Percentiles rank a stretch among this genome's conserved stretches.
phyloP scores from a whole-genome alignment of 768 basidiomycete species.

The Boletus fagicola region DNA sequence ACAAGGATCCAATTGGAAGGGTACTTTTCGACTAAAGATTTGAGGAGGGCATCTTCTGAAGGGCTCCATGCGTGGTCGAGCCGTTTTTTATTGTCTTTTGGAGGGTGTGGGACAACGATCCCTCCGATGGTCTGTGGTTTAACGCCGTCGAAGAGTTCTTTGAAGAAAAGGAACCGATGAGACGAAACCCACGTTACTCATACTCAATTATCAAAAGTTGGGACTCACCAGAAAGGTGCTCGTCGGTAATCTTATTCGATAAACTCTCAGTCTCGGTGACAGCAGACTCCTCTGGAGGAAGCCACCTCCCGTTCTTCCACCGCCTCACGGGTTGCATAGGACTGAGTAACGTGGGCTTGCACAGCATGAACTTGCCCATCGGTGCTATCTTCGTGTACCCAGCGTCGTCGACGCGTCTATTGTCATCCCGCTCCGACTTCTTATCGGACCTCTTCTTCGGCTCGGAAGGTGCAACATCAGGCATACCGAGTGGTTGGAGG shows the following conservation, averaged over 20 bases:
- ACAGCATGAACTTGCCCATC: conserved; percentile 72
- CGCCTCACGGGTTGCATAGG: conserved; percentile 80
- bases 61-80: conserved; percentile 64
- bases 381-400: conserved; percentile 74
- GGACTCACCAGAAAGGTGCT: conserved; percentile 49
- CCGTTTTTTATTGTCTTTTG: conserved; percentile 39
- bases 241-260: conserved; percentile 43
- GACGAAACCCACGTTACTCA: conserved; percentile 31
- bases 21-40: conserved; percentile 71
- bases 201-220: conserved; percentile 19
- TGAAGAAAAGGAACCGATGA: conserved; percentile 6
- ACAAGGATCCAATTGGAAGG: too few relatives aligned
- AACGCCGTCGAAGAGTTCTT: conserved; percentile 40
- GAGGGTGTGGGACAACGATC: conserved; percentile 25
- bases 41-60: conserved; percentile 73
- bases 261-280: conserved; percentile 42
- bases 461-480: conserved; percentile 42
- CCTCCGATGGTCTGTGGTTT: conserved; percentile 27
- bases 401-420: conserved; percentile 75
- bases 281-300: conserved; percentile 56
- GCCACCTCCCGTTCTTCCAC: conserved; percentile 64
- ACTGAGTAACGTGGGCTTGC: conserved; percentile 81
- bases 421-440: conserved; percentile 61
- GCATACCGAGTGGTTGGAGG: conserved; percentile 57
- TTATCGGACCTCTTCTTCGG: conserved; percentile 54